A percentile compares a stretch with the other conserved stretches of the same genome.
phyloP scores from a whole-genome alignment of 2,329 filamentous ascomycete species.

The Botryosphaeria dothidea region DNA sequence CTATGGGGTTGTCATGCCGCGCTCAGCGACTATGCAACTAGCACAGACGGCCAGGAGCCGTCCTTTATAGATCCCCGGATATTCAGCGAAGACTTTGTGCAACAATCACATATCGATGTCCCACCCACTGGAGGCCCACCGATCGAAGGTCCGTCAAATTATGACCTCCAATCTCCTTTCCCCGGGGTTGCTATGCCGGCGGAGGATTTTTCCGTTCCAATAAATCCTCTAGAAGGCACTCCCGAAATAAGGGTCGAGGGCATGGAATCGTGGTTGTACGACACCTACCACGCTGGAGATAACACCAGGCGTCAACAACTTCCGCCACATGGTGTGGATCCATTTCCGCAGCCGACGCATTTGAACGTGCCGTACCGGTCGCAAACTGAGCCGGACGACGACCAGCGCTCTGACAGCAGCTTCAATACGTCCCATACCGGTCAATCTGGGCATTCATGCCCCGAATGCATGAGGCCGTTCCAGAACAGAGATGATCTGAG shows the following conservation, averaged over 20 bases:
- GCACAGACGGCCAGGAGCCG: no score
- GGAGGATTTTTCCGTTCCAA: not conserved
- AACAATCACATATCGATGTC: not conserved
- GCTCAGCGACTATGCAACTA: not conserved
- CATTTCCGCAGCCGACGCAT: not conserved
- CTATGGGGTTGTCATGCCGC: not conserved
- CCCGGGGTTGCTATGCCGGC: not conserved
- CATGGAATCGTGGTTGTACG: not conserved
- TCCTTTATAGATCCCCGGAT: no score
- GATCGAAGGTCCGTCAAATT: not conserved
- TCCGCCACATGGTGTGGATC: not conserved
- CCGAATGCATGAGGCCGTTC: not conserved
- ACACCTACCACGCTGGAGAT: not conserved
- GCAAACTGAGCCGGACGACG: not conserved
- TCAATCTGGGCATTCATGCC: not conserved
- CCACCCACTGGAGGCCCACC: no score
- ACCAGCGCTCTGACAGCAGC: not conserved
- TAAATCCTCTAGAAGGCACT: no score
- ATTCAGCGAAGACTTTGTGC: not conserved
- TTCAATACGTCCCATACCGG: not conserved
- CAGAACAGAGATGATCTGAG: constrained; percentile 1
- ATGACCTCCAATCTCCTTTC: no score
- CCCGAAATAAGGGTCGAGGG: not conserved
- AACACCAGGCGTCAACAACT: not conserved
- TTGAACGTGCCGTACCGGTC: not conserved